A percentile compares a stretch with the other conserved stretches of the same genome.
Evolutionary conservation across 2,329 filamentous ascomycete genomes (phyloP).

Genomic region (Ascochyta lentis): DNA sequence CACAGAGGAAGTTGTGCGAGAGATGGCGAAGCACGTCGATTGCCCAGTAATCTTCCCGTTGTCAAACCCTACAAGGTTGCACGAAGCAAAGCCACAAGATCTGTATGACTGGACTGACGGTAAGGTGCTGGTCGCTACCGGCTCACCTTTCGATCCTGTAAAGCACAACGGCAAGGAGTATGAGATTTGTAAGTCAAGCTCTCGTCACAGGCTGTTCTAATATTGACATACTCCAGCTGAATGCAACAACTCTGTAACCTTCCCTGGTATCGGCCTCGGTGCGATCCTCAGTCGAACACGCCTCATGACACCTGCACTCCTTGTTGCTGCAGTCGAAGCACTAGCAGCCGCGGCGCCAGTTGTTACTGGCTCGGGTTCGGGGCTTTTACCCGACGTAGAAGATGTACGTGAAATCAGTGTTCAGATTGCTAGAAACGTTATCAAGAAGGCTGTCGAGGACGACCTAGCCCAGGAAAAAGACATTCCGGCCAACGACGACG

Average conservation of each 20-base stretch:
- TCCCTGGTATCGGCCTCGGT: conserved; percentile 85
- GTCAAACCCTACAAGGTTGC: conserved; percentile 82
- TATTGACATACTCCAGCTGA: conserved; percentile 63
- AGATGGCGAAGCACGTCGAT: conserved; percentile 76
- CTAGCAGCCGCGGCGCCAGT: conserved; percentile 76
- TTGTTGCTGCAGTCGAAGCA: conserved; percentile 78
- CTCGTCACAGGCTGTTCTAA: neutral
- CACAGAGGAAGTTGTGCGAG: conserved; percentile 73
- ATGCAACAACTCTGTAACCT: conserved; percentile 88
- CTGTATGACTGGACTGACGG: conserved; percentile 80
- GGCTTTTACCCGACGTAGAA: conserved; percentile 77
- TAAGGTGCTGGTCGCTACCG: conserved; percentile 79
- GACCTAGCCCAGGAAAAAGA: conserved; percentile 68
- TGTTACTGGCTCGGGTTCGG: conserved; percentile 65
- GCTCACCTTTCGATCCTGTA: conserved; percentile 81
- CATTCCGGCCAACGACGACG: conserved; percentile 66
- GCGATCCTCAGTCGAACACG: conserved; percentile 72
- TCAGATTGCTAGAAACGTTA: conserved; percentile 76
- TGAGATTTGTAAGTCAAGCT: conserved; percentile 59
- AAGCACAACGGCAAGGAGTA: conserved; percentile 62
- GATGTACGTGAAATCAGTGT: conserved; percentile 78
- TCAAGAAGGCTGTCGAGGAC: conserved; percentile 73
- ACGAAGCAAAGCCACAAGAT: conserved; percentile 81
- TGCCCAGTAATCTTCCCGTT: conserved; percentile 88
- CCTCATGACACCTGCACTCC: conserved; percentile 76